Percentiles rank a stretch among this genome's conserved stretches.
phyloP scores from a whole-genome alignment of 2,329 filamentous ascomycete genomes.

The Talaromyces albobiverticillius region DNA sequence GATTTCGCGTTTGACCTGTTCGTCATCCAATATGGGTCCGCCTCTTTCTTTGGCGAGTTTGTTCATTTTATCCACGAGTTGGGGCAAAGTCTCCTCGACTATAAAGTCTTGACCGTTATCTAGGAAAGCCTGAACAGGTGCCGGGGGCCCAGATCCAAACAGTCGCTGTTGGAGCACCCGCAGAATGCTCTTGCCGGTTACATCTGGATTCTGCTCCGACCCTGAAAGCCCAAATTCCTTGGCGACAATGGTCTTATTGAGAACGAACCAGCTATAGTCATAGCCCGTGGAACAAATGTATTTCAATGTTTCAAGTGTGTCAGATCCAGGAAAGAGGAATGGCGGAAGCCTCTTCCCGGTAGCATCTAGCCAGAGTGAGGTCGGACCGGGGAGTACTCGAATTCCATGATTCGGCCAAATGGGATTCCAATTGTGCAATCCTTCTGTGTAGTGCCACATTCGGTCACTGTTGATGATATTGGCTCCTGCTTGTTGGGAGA shows the following conservation, averaged over 20 bases:
- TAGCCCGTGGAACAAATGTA: slow-evolving; percentile 60
- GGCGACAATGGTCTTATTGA: slow-evolving; percentile 58
- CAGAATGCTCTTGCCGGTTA: slow-evolving; percentile 58
- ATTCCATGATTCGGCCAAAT: slow-evolving; percentile 63
- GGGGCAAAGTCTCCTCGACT: slow-evolving; percentile 54
- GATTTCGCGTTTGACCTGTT: slow-evolving; percentile 46
- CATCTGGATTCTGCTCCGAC: slow-evolving; percentile 62
- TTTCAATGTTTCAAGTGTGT: slow-evolving; percentile 58
- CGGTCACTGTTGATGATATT: slow-evolving; percentile 59
- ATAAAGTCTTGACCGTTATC: slow-evolving; percentile 60
- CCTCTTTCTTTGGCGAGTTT: slow-evolving; percentile 45
- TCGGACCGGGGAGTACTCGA: slow-evolving; percentile 59
- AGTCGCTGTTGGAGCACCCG: slow-evolving; percentile 47
- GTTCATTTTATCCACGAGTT: slow-evolving; percentile 60
- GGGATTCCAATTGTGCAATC: slow-evolving; percentile 59
- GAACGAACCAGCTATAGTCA: slow-evolving; percentile 64
- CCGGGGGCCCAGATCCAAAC: slow-evolving; percentile 52
- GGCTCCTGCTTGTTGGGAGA: slow-evolving; percentile 53
- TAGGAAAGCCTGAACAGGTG: slow-evolving; percentile 58
- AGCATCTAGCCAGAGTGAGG: slow-evolving; percentile 62
- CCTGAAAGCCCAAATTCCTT: slow-evolving; percentile 61
- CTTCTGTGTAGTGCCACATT: slow-evolving; percentile 68
- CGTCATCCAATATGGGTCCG: slow-evolving; percentile 50
- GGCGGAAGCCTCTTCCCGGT: slow-evolving; percentile 58
- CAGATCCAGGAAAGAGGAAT: slow-evolving; percentile 55